phyloP scores from a whole-genome alignment of 805 yeast species.

The Starmerella vitae region DNA sequence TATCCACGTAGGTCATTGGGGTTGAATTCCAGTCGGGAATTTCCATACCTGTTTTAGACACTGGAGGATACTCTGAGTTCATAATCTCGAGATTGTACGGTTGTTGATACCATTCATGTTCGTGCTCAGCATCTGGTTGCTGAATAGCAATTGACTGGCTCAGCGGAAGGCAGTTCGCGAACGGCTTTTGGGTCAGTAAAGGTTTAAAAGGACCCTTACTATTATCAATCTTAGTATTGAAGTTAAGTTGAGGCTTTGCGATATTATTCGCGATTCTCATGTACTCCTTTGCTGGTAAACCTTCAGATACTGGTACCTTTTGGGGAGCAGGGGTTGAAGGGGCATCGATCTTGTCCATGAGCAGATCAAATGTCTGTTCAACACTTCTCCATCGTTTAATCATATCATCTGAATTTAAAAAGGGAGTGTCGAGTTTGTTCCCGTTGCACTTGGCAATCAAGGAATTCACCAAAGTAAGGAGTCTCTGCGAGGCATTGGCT shows the following conservation, averaged over 20 bases:
- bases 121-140: slow-evolving; percentile 30
- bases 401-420: slow-evolving; percentile 34
- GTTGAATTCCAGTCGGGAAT: slow-evolving; percentile 31
- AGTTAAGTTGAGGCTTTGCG: slow-evolving; percentile 28
- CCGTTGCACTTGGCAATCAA: slow-evolving; percentile 18
- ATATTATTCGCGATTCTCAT: slow-evolving; percentile 21
- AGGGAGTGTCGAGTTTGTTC: slow-evolving; percentile 23
- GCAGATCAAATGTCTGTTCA: slow-evolving; percentile 47
- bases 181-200: slow-evolving; percentile 54
- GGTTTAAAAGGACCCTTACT: slow-evolving; percentile 71
- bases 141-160: slow-evolving; percentile 36
- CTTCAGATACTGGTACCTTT: not conserved
- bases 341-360: slow-evolving; percentile 61
- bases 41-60: slow-evolving; percentile 18
- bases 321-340: slow-evolving; percentile 2
- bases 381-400: slow-evolving; percentile 47
- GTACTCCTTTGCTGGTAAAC: slow-evolving; percentile 3
- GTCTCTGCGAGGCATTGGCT: slow-evolving; percentile 24
- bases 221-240: slow-evolving; percentile 49
- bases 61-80: slow-evolving; percentile 52
- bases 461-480: slow-evolving; percentile 24
- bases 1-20: slow-evolving; percentile 50
- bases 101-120: slow-evolving; percentile 49
- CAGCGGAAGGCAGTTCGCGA: slow-evolving; percentile 40
- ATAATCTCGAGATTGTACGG: slow-evolving; percentile 73